Percentiles rank a stretch among this genome's conserved stretches.
Conservation (phyloP, 306 rosid genomes). For the Datisca glomerata region DNA sequence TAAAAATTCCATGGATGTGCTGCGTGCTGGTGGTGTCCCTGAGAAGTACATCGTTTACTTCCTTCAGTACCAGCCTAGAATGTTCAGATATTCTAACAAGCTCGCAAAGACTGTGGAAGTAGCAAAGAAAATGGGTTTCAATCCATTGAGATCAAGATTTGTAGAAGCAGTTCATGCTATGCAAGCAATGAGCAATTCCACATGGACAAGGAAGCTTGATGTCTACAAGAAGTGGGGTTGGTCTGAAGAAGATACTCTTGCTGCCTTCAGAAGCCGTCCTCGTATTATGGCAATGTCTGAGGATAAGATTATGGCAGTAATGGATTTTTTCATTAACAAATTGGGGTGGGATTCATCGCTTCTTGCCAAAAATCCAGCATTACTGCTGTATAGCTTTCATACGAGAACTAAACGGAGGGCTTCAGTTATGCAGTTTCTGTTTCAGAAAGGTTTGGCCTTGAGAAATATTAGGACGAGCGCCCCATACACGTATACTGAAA, state of each 20-base stretch:
- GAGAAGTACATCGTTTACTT: background rate
- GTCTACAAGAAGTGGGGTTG: constrained; percentile 34
- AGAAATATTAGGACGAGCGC: background rate
- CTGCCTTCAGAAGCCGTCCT: constrained; percentile 18
- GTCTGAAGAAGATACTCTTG: constrained; percentile 16
- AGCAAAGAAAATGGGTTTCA: constrained; percentile 18
- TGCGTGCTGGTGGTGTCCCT: constrained; percentile 19
- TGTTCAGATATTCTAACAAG: background rate
- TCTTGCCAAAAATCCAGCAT: constrained; percentile 1
- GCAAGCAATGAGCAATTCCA: background rate
- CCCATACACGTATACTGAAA: constrained; percentile 5
- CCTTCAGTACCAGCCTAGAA: constrained; percentile 5
- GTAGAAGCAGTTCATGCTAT: constrained; percentile 14
- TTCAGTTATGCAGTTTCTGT: constrained; percentile 20
- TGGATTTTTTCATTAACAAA: constrained; percentile 25
- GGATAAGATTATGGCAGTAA: constrained; percentile 14
- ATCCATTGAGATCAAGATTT: constrained; percentile 8
- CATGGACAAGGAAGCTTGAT: constrained; percentile 20
- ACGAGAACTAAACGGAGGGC: constrained; percentile 26
- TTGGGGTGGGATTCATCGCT: constrained; percentile 22
- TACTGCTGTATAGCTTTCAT: constrained; percentile 18
- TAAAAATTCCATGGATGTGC: constrained; percentile 1
- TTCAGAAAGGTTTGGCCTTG: constrained; percentile 15
- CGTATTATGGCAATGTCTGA: constrained; percentile 24
- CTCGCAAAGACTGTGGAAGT: constrained; percentile 13